Evolutionary conservation across 1,284 basidiomycete genomes (phyloP).

Genomic region (Amylostereum areolatum): DNA sequence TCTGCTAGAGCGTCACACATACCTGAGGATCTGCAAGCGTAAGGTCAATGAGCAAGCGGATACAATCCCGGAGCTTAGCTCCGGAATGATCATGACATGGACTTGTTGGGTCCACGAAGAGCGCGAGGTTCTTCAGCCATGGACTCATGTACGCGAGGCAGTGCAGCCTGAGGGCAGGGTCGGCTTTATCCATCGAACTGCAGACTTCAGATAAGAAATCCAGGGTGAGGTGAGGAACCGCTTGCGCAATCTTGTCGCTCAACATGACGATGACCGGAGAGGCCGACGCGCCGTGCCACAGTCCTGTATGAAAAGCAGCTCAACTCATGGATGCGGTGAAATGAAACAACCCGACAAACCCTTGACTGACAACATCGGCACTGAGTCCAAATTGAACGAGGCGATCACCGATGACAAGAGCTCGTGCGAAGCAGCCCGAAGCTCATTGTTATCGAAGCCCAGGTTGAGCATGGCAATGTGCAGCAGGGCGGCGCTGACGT

Average conservation of each 20-base stretch:
- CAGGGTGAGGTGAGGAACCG: constrained; percentile 75
- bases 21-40: constrained; percentile 70
- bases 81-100: constrained; percentile 64
- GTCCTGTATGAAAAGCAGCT: constrained; percentile 3
- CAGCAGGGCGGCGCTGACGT: constrained; percentile 77
- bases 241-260: constrained; percentile 67
- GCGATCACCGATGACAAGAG: constrained; percentile 73
- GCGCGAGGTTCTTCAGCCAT: constrained; percentile 78
- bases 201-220: constrained; percentile 84
- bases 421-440: constrained; percentile 75
- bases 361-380: constrained; percentile 59
- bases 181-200: constrained; percentile 51
- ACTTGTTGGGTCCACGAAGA: constrained; percentile 66
- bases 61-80: constrained; percentile 68
- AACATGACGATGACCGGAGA: constrained; percentile 74
- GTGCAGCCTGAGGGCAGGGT: constrained; percentile 52
- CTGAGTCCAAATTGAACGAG: constrained; percentile 73
- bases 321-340: not conserved
- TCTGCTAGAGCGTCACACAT: constrained; percentile 11
- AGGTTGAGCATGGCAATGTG: constrained; percentile 80
- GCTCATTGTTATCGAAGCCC: constrained; percentile 63
- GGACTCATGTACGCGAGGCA: constrained; percentile 79
- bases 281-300: constrained; percentile 32
- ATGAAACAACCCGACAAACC: constrained; percentile 35
- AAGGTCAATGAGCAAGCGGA: constrained; percentile 71